Base-by-base conservation (phyloP, 495 filamentous ascomycete genomes). In the Talaromyces nanjingensis region DNA sequence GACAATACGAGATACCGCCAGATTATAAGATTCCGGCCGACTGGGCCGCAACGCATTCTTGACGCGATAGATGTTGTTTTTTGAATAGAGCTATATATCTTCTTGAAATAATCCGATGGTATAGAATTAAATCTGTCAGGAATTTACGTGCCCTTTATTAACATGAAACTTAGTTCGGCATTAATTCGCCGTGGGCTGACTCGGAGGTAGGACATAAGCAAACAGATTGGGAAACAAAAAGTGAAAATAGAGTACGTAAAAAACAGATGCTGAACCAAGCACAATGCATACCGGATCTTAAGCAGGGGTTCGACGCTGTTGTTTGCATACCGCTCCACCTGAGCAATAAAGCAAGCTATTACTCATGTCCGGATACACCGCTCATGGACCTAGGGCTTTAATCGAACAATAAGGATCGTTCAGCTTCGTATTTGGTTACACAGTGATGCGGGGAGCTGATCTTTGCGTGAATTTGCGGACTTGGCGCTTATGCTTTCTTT, bases 11-110 rank as follows among this genome's bases (percentile, higher is more conserved):
- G 8, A 52, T 79, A 20, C 77, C 77, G 60, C 60, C 62, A 53
- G 64, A 73, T 42, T 77, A 70, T 56, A 72, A 65, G 49, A 65
- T 79, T 25, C 77, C 77, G 12, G 75, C 73, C 53, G 67, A 75
- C 52, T 76, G 73, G 72, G 68, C 65, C 24, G 62, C 55, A 18
- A 74, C 68, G 8, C 72, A 76, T 71, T 60, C 60, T 18, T 62
- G 45, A 62, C 14, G n/a, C 4, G 42, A 20, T 34, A 59, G 3
- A 24, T 37, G 0, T 56, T 29, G 27, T 27, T 2, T 20, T 29
- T 27, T 14, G 22, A 56, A 27, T 29, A 27, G 9, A 54, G 18
- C 2, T 18, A 56, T 27, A 29, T 56, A 14, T 37, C 33, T 33
- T 7, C 34, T 14, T 56, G 22, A 16, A 29, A 27, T 56, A 4